phyloP scores from a whole-genome alignment of 495 filamentous ascomycete genomes.

The Penicillium coffeae region DNA sequence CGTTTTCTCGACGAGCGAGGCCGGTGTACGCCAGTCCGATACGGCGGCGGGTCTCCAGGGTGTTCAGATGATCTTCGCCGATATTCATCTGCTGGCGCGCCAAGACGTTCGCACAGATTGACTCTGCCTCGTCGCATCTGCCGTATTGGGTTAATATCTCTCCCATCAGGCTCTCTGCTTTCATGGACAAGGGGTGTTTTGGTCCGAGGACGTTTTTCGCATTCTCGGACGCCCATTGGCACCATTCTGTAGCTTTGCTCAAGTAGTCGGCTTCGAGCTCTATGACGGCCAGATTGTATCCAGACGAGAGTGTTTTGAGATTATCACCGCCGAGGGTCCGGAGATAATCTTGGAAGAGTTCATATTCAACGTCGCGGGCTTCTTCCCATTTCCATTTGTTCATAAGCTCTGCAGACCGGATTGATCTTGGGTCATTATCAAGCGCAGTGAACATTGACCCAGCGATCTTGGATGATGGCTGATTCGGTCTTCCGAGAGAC shows the following conservation, averaged over 20 bases:
- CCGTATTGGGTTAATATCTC: slow-evolving; percentile 28
- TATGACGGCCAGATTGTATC: slow-evolving; percentile 32
- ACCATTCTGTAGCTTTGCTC: slow-evolving; percentile 30
- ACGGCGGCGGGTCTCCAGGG: slow-evolving; percentile 31
- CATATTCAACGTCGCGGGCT: slow-evolving; percentile 29
- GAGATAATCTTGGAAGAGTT: slow-evolving; percentile 37
- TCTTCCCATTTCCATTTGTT: slow-evolving; percentile 31
- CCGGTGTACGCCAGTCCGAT: slow-evolving; percentile 23
- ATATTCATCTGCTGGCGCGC: slow-evolving; percentile 39
- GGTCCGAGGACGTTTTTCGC: slow-evolving; percentile 28
- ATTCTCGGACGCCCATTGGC: slow-evolving; percentile 32
- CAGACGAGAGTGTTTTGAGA: slow-evolving; percentile 28
- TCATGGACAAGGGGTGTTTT: slow-evolving; percentile 33
- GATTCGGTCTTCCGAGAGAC: slow-evolving; percentile 13
- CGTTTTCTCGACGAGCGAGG: slow-evolving; percentile 22
- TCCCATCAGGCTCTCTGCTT: slow-evolving; percentile 30
- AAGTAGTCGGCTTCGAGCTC: slow-evolving; percentile 27
- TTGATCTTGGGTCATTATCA: slow-evolving; percentile 32
- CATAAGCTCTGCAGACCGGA: slow-evolving; percentile 28
- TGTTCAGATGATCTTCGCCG: slow-evolving; percentile 35
- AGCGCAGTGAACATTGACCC: slow-evolving; percentile 19
- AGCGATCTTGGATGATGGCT: slow-evolving; percentile 8
- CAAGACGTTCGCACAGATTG: slow-evolving; percentile 32
- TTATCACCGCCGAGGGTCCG: slow-evolving; percentile 32
- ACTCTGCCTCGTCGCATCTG: slow-evolving; percentile 31